A percentile compares a stretch with the other conserved stretches of the same genome.
These are phyloP conservation scores for Chenopodium formosanum DNA, from an alignment of 148 eudicot species.

Conservation along the genomic window DNA sequence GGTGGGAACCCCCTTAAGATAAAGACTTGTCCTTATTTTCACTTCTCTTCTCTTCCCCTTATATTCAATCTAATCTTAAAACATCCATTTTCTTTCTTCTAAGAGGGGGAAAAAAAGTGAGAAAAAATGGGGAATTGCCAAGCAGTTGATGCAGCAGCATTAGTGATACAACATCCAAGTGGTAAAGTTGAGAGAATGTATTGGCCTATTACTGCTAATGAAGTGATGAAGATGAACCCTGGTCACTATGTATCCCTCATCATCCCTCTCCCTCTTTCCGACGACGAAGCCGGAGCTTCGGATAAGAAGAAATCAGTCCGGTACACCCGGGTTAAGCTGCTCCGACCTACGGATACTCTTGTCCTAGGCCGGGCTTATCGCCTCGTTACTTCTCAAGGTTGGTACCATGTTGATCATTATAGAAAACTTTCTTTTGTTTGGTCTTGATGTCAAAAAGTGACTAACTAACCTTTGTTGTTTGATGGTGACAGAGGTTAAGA, in stretches of 20 bases:
- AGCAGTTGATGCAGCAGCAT: conserved; percentile 92
- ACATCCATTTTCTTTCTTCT: neutral
- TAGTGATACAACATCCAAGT: conserved; percentile 84
- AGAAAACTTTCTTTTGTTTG: neutral
- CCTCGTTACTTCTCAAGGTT: conserved; percentile 87
- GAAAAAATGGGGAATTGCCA: conserved; percentile 92
- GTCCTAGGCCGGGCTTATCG: conserved; percentile 86
- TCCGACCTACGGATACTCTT: conserved; percentile 70
- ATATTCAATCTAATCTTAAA: neutral
- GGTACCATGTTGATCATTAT: neutral
- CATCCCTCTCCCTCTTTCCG: conserved; percentile 55
- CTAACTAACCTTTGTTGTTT: neutral
- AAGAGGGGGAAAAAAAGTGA: neutral
- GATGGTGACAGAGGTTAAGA: conserved; percentile 67
- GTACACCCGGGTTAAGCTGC: conserved; percentile 88
- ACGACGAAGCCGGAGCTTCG: conserved; percentile 23
- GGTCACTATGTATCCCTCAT: conserved; percentile 90
- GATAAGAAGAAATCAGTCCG: conserved; percentile 43
- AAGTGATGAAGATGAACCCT: conserved; percentile 84
- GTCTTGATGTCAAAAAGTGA: neutral
- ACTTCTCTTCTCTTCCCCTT: neutral
- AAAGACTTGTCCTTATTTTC: conserved; percentile 20
- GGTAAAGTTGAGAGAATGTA: conserved; percentile 80
- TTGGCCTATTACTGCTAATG: conserved; percentile 60
- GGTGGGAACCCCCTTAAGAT: conserved; percentile 32